Evolutionary conservation across 352 stramenopile species (phyloP).

Genomic region (Blastocystis sp.): DNA sequence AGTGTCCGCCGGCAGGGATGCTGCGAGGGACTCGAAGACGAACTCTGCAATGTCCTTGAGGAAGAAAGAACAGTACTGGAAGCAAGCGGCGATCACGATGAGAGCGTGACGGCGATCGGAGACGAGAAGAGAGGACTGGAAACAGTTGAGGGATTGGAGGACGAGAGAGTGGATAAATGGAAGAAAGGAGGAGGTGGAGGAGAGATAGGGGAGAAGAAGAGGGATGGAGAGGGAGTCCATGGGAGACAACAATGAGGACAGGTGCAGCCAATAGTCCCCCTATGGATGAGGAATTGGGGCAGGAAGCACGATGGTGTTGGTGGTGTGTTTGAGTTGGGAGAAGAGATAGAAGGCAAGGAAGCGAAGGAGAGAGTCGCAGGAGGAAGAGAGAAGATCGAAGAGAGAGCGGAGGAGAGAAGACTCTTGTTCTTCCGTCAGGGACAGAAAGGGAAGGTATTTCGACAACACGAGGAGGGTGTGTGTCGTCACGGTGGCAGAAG

Average conservation of each 20-base stretch:
- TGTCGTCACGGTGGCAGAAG: background rate
- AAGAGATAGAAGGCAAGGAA: background rate
- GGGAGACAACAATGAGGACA: background rate
- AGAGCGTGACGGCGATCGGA: background rate
- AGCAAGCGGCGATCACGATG: background rate
- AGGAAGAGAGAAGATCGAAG: background rate
- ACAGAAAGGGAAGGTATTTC: background rate
- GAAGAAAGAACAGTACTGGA: background rate
- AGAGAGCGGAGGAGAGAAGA: background rate
- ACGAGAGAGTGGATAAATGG: background rate
- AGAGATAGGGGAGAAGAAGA: background rate
- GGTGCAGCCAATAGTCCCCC: background rate
- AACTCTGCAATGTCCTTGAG: background rate
- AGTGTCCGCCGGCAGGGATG: background rate
- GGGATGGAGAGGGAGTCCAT: background rate
- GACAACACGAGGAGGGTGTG: background rate
- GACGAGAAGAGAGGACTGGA: background rate
- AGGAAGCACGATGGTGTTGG: background rate
- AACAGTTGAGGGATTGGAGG: background rate
- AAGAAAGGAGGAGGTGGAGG: background rate
- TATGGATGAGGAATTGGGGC: background rate
- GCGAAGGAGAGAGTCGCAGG: background rate
- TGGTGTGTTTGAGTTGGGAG: background rate
- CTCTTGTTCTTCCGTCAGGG: background rate
- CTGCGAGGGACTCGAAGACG: background rate